Evolutionary conservation across 2,329 filamentous ascomycete genomes (phyloP), one percentile per base, ranked within the genome.

Genomic region (Aspergillus udagawae): DNA sequence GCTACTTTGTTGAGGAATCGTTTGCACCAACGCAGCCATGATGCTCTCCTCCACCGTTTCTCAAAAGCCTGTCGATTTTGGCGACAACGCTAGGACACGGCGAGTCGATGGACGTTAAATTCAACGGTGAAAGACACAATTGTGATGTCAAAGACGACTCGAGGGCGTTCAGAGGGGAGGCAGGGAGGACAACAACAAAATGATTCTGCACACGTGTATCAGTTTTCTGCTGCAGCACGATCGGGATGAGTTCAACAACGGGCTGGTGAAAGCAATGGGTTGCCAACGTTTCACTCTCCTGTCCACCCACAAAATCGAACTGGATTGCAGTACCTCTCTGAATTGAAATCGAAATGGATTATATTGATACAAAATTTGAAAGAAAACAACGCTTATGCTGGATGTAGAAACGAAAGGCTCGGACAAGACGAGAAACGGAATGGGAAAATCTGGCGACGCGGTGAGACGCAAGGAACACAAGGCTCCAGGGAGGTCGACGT

Each of bases 21-120:
- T 86, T 79, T 93, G 90, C 70, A 92, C 88, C 80, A 93, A 82
- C 75, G 90, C 89, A 80, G 90, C 90, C 90, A 94, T 93, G 74
- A 73, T 88, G 81, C 70, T 71, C 65, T 64, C 61, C 57, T 66
- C 59, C 59, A 56, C 56, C 47, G 61, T 58, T 50, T 58, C 58
- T 62, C 59, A 52, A 55, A 50, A 56, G 55, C 61, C 60, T 60
- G 60, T 45, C 52, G 52, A 50, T 29, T 49, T 47, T 27, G 29
- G 45, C 58, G 50, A 54, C 64, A 62, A 62, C 60, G 57, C 47
- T 32, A 54, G 50, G 47, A 54, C 45, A 55, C 49, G 51, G 56
- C 52, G 27, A 56, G 55, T 27, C 52, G 53, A 27, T 35, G 52
- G 60, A 47, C 54, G 56, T 44, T 47, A 38, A 52, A 52, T 55